These are phyloP conservation scores for Helminthosporium solani DNA, from an alignment of 2,329 filamentous ascomycete species.

Conservation along the genomic window DNA sequence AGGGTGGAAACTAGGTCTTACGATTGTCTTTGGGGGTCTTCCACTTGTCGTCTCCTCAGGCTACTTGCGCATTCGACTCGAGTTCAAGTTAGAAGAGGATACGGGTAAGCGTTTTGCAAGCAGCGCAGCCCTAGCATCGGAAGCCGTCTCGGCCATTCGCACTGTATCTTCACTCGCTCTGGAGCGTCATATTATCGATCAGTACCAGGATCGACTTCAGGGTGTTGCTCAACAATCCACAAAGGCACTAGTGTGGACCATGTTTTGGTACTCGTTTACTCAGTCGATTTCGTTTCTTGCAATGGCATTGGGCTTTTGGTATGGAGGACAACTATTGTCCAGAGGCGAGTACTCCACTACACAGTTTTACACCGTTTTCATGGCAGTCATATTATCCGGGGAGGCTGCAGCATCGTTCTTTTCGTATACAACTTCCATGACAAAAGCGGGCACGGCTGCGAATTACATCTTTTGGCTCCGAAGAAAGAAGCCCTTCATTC, in stretches of 20 bases:
- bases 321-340: slow-evolving; percentile 38
- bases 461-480: slow-evolving; percentile 51
- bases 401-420: slow-evolving; percentile 91
- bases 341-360: slow-evolving; percentile 63
- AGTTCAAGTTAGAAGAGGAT: slow-evolving; percentile 71
- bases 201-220: slow-evolving; percentile 66
- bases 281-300: slow-evolving; percentile 67
- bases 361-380: slow-evolving; percentile 91
- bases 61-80: slow-evolving; percentile 87
- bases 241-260: slow-evolving; percentile 65
- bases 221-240: slow-evolving; percentile 58
- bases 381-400: slow-evolving; percentile 80
- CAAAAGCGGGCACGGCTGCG: slow-evolving; percentile 88
- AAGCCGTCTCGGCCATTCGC: slow-evolving; percentile 89
- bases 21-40: slow-evolving; percentile 65
- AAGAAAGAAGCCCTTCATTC: slow-evolving; percentile 39
- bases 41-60: slow-evolving; percentile 54
- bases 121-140: slow-evolving; percentile 79
- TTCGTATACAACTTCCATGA: slow-evolving; percentile 92
- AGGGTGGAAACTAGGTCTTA: slow-evolving; percentile 84
- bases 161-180: slow-evolving; percentile 90
- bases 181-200: slow-evolving; percentile 73
- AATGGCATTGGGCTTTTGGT: slow-evolving; percentile 42
- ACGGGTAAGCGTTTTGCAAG: slow-evolving; percentile 62
- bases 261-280: slow-evolving; percentile 79